Conservation (phyloP, 495 filamentous ascomycete species). For the Aspergillus biplanus region DNA sequence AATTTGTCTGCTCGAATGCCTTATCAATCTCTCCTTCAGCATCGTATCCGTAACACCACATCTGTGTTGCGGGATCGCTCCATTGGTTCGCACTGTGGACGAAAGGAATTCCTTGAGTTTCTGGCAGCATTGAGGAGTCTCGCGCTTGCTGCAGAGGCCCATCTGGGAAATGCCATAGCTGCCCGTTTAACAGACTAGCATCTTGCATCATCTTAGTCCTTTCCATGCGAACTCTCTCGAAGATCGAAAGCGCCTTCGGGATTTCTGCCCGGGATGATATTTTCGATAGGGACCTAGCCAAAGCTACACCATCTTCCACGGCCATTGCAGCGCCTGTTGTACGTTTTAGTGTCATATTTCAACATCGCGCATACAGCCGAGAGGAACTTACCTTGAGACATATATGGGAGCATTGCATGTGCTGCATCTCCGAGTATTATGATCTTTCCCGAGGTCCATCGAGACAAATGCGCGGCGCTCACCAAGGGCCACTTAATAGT, state of each 20-base stretch:
- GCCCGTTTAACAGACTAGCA: constrained; percentile 38
- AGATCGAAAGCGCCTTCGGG: constrained; percentile 24
- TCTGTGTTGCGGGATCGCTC: constrained; percentile 49
- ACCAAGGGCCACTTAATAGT: constrained; percentile 48
- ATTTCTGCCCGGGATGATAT: constrained; percentile 21
- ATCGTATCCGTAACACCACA: constrained; percentile 54
- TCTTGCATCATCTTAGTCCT: constrained; percentile 39
- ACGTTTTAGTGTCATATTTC: background rate
- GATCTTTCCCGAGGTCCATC: constrained; percentile 39
- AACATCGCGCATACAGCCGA: background rate
- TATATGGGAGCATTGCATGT: constrained; percentile 56
- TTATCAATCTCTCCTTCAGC: constrained; percentile 39
- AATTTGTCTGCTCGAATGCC: constrained; percentile 25
- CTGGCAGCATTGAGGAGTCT: constrained; percentile 46
- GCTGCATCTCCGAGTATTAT: constrained; percentile 53
- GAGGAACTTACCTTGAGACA: constrained; percentile 41
- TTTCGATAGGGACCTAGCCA: constrained; percentile 31
- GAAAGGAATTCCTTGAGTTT: constrained; percentile 25
- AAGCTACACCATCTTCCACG: constrained; percentile 43
- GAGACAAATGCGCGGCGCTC: constrained; percentile 31
- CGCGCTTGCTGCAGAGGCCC: constrained; percentile 45
- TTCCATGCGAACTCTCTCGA: constrained; percentile 34
- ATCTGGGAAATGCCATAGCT: constrained; percentile 51
- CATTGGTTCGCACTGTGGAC: constrained; percentile 51
- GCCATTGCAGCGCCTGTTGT: constrained; percentile 48